phyloP scores from a whole-genome alignment of 2,329 filamentous ascomycete genomes.

The Graphilbum sp. region DNA sequence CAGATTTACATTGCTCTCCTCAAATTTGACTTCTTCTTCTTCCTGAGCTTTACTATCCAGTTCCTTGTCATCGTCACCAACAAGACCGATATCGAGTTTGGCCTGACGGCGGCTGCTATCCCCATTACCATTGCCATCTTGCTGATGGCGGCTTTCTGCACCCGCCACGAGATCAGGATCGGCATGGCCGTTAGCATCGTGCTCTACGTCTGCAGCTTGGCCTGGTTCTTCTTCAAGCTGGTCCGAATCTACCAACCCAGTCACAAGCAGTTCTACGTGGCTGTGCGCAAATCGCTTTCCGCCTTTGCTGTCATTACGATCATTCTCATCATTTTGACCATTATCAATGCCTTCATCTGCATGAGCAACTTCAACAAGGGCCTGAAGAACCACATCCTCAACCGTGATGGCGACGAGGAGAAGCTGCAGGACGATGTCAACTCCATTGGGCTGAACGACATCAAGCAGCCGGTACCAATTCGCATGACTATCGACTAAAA shows the following conservation, averaged over 20 bases:
- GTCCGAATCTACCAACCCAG: slow-evolving; percentile 74
- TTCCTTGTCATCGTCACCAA: slow-evolving; percentile 82
- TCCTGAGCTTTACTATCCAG: slow-evolving; percentile 94
- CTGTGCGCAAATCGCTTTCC: slow-evolving; percentile 73
- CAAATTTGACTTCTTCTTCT: slow-evolving; percentile 99
- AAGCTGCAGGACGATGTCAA: slow-evolving; percentile 32
- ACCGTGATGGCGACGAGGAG: slow-evolving; percentile 30
- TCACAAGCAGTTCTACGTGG: slow-evolving; percentile 46
- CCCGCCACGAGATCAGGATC: slow-evolving; percentile 60
- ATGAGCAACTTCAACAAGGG: slow-evolving; percentile 82
- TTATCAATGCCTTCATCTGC: slow-evolving; percentile 72
- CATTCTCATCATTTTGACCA: slow-evolving; percentile 73
- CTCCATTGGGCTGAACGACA: slow-evolving; percentile 38
- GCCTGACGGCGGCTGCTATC: slow-evolving; percentile 74
- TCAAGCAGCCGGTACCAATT: slow-evolving; percentile 36
- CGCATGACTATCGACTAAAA: slow-evolving; percentile 46
- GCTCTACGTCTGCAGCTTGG: slow-evolving; percentile 75
- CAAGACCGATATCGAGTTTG: slow-evolving; percentile 57
- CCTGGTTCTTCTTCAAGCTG: slow-evolving; percentile 97
- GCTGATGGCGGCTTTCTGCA: slow-evolving; percentile 69
- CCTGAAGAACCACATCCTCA: slow-evolving; percentile 69
- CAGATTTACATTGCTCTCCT: slow-evolving; percentile 94
- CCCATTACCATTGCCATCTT: slow-evolving; percentile 84
- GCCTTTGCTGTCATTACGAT: slow-evolving; percentile 92
- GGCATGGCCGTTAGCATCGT: slow-evolving; percentile 69